Evolutionary conservation across 2,329 filamentous ascomycete species (phyloP), one percentile per base, ranked within the genome.

Genomic region (Grosmannia huntii): DNA sequence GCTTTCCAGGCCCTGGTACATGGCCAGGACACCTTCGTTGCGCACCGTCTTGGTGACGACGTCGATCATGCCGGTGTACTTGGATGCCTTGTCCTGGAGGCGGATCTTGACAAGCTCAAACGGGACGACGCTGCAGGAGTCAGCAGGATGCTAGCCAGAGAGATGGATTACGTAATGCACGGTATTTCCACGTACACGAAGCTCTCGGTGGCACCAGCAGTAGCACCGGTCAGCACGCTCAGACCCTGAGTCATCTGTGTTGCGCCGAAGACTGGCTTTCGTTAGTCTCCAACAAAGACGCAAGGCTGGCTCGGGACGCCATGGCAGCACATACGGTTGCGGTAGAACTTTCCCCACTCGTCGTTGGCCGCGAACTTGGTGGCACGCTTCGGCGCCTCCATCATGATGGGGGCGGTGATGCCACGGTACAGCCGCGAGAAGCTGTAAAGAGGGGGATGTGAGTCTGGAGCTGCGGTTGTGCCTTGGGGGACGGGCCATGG

Each of bases 291-390:
- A 23, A 4, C 38, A 33, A 16, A 16, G 5, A 27, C 23, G 9
- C 36, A 11, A 31, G 27, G 5, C 23, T n/a, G 41, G 19, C 19
- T 44, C 7, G 6, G 41, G 19, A 19, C 19, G 41, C 41, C 41
- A 5, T 44, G 28, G 4, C 16, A 33, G 48, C 14, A 55, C 60
- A 4, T 55, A 62, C 62, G 71, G 65, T 87, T 86, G 70, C 90
- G 88, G 79, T 95, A 99, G 74, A 96, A 82, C 74, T 90, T 84
- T 67, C 94, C 94, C 94, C 94, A 99, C 72, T 92, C 89, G 72
- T 99, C 94, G 75, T 99, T 99, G 75, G 94, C 94, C 53, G 94
- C 92, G 74, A 99, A 99, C 75, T 99, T 99, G 77, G 90, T 97
- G 50, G 64, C 69, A 58, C 64, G 64, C 64, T 66, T 66, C 51